Conservation (phyloP, 2,329 filamentous ascomycete species). For the Pestalotiopsis sp. region DNA sequence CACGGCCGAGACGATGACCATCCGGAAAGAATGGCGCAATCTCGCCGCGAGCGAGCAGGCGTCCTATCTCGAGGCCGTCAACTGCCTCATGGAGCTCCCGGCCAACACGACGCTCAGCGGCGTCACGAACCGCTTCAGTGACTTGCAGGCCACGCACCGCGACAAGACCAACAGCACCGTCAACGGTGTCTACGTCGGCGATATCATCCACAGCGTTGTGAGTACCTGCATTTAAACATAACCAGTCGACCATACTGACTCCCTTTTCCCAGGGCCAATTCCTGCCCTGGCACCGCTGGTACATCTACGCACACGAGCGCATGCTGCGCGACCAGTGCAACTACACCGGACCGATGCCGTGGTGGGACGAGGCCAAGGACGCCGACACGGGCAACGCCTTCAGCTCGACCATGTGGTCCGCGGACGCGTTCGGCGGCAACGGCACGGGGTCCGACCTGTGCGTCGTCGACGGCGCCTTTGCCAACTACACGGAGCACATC, state of each 20-base stretch:
- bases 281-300: constrained; percentile 12
- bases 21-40: constrained; percentile 6
- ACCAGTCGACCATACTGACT: background rate
- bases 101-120: background rate
- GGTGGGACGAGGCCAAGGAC: constrained; percentile 8
- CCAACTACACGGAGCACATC: constrained; percentile 34
- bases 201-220: constrained; percentile 9
- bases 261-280: constrained; percentile 1
- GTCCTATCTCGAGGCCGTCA: background rate
- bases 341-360: constrained; percentile 7
- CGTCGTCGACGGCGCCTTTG: constrained; percentile 37
- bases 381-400: constrained; percentile 29
- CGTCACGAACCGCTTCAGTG: constrained; percentile 6
- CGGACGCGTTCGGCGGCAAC: constrained; percentile 34
- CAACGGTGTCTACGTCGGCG: background rate
- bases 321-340: constrained; percentile 11
- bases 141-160: background rate
- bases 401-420: constrained; percentile 28
- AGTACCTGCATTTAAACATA: background rate
- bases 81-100: background rate
- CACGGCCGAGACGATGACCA: background rate
- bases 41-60: background rate
- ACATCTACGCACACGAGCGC: constrained; percentile 7
- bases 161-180: constrained; percentile 3
- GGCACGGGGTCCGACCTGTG: constrained; percentile 29